phyloP scores from a whole-genome alignment of 140 eudicot species.

The Stevia rebaudiana region DNA sequence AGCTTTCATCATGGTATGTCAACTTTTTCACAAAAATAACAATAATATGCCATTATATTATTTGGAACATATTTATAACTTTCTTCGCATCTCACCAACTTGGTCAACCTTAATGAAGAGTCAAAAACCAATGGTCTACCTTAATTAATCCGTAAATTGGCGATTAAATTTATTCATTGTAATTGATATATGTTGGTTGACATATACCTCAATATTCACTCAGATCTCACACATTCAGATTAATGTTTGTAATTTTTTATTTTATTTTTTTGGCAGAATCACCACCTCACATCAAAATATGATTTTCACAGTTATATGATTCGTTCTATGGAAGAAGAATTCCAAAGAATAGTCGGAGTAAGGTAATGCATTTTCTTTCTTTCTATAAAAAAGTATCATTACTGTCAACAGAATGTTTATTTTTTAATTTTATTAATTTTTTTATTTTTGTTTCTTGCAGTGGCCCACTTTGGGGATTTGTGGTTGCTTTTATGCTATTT shows the following conservation, averaged over 20 bases:
- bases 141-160: not conserved
- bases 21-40: not conserved
- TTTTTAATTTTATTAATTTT: constrained; percentile 20
- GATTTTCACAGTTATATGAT: constrained; percentile 99
- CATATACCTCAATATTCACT: not conserved
- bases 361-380: constrained; percentile 41
- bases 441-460: constrained; percentile 39
- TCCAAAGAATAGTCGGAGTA: constrained; percentile 96
- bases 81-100: too few relatives aligned
- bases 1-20: constrained; percentile 80
- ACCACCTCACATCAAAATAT: constrained; percentile 90
- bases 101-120: not conserved
- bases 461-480: constrained; percentile 98
- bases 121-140: not conserved
- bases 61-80: not conserved
- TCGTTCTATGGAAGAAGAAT: constrained; percentile 99
- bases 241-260: constrained; percentile 28
- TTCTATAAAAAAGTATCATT: not conserved
- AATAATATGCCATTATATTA: not conserved
- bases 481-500: constrained; percentile 88
- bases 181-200: not conserved
- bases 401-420: too few relatives aligned
- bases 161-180: not conserved
- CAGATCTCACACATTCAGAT: constrained; percentile 4
- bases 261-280: constrained; percentile 82